Base-by-base conservation (phyloP, 805 yeast genomes). In the Zygosaccharomyces siamensis region DNA sequence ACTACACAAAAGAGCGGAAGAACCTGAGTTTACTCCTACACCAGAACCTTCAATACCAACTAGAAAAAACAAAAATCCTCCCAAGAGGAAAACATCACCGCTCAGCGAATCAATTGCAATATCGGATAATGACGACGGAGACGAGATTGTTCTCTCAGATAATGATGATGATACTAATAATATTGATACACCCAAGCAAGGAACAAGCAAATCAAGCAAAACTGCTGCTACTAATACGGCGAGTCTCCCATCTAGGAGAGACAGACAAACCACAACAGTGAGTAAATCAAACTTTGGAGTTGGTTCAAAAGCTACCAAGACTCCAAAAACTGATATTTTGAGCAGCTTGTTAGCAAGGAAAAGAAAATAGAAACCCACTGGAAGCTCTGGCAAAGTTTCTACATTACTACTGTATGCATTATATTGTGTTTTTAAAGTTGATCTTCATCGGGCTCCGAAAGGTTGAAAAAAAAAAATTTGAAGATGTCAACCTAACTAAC, bases 311-410 rank as follows among this genome's bases (percentile, higher is more conserved):
- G 33, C 44, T 7, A 47, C 59, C 4, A 50, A 50, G 21, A 64
- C 68, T 5, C 69, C 69, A 10, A 64, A 63, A 47, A 63, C 68
- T 2, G 65, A 65, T 46, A 53, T 63, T 14, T 47, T 65, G 23
- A 52, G 60, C 26, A 55, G 58, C 35, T 49, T 65, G 24, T 48
- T 65, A 16, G 64, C 66, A 6, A 56, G 60, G 14, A 64, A 60
- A 35, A 52, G 62, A 38, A 57, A 53, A 43, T 62, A 48, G 33
- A 8, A 16, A 24, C n/a, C 43, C 43, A 16, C 12, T 30, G 21
- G 20, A 33, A 8, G 26, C 23, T 30, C 18, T 30, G 11, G 10
- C 16, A 4, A 30, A 7, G 10, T 40, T 18, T 14, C 21, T 40
- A 11, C 12, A 20, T 27, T 41, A 14, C 10, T 24, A 18, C 28